Percentiles rank a stretch among this genome's conserved stretches.
phyloP scores from a whole-genome alignment of 331 rosid species.

The Telfairia occidentalis region DNA sequence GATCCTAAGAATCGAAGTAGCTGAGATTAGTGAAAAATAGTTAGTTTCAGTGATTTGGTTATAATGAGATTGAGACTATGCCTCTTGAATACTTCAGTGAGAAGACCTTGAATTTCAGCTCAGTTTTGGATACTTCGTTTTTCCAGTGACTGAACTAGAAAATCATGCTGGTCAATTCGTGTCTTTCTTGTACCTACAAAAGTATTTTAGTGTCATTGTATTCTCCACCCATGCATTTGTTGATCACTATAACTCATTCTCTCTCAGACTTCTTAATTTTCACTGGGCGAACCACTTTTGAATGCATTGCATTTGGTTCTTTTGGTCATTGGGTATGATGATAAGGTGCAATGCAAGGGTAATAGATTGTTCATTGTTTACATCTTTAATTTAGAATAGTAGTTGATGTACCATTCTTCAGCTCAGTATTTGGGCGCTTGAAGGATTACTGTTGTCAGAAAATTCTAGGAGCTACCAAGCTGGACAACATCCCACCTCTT shows the following conservation, averaged over 20 bases:
- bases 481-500: too few relatives aligned
- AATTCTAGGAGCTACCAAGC: background rate
- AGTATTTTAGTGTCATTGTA: background rate
- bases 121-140: background rate
- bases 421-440: background rate
- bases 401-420: background rate
- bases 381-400: background rate
- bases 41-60: background rate
- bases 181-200: background rate
- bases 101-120: background rate
- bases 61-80: background rate
- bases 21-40: slow-evolving; percentile 1
- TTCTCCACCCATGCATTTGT: background rate
- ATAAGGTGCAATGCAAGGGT: background rate
- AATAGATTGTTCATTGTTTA: background rate
- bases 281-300: background rate
- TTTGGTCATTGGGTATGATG: background rate
- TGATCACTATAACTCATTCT: background rate
- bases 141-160: background rate
- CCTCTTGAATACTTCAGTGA: background rate
- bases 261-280: background rate
- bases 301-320: background rate
- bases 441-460: background rate
- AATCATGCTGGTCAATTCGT: background rate
- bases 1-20: background rate